Percentiles rank a stretch among this genome's conserved stretches.
Evolutionary conservation across 495 filamentous ascomycete species (phyloP).

Genomic region (Thozetella sp.): DNA sequence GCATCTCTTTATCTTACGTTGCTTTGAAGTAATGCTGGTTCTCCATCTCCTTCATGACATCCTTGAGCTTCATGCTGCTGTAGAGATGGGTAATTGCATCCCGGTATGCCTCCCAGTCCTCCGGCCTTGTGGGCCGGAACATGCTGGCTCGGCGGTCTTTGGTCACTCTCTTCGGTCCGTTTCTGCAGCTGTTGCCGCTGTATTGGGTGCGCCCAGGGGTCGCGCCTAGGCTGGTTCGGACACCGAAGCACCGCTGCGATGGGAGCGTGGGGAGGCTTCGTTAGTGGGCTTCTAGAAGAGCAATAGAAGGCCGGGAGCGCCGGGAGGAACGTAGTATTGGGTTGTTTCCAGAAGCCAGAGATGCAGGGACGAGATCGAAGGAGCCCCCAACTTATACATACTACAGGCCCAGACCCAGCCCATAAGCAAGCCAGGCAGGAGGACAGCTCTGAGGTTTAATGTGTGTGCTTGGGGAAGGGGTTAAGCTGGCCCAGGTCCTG

Average conservation of each 20-base stretch:
- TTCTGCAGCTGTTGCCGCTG: too few relatives aligned
- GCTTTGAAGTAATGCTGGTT: constrained; percentile 28
- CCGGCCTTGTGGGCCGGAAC: constrained; percentile 29
- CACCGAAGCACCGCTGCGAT: neutral
- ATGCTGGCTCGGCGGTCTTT: constrained; percentile 7
- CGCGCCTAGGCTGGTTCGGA: neutral
- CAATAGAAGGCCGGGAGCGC: neutral
- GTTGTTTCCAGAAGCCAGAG: neutral
- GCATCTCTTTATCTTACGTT: constrained; percentile 22
- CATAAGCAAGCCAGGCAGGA: neutral
- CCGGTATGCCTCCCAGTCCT: constrained; percentile 36
- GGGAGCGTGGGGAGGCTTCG: neutral
- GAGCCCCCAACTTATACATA: constrained; percentile 4
- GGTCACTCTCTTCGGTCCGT: too few relatives aligned
- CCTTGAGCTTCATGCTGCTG: constrained; percentile 33
- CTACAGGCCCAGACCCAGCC: neutral
- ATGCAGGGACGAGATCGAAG: constrained; percentile 2
- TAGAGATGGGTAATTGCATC: constrained; percentile 32
- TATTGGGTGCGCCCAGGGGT: neutral
- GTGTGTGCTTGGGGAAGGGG: neutral
- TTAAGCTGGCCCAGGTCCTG: neutral
- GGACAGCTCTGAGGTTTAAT: neutral
- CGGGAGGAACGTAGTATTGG: neutral
- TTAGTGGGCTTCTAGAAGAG: constrained; percentile 2
- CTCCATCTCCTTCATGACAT: constrained; percentile 33